Evolutionary conservation across 148 eudicot genomes (phyloP), one percentile per base, ranked within the genome.

Genomic region (Chenopodium quinoa): DNA sequence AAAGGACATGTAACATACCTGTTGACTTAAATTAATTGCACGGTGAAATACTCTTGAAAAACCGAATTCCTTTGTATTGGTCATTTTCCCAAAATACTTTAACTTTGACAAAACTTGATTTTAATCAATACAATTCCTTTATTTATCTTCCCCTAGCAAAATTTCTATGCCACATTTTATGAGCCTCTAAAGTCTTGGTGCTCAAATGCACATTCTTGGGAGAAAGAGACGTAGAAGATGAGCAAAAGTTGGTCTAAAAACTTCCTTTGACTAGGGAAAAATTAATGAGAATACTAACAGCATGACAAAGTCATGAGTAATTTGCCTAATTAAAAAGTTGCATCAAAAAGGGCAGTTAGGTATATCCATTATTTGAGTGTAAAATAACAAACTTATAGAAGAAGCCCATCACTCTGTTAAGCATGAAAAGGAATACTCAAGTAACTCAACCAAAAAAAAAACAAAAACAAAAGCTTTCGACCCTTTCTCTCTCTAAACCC

Each of bases 261-360:
- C 46, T 32, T 6, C 72, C 44, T 69, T 69, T 69, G 72, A 69
- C 47, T 32, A 69, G 46, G 20, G 44, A 69, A 31, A 27, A 12
- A 32, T 3, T 69, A 69, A 31, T 27, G 22, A 25, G 31, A 66
- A 10, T 16, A 66, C 29, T 25, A 66, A 32, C 27, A 66, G 29
- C 44, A 69, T 69, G 72, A 69, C 72, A 17, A 69, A 12, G 46
- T 22, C 72, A 69, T 69, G 72, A 69, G 32, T 69, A 44, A 44
- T 32, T 69, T 69, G 72, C 46, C 72, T 31, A 69, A 69, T 69
- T 31, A 69, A 69, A 69, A 31, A 69, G 72, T 46, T 69, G 46
- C 20, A 69, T 13, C 10, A 32, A 69, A 68, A 69, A 32, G 46
- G 72, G 72, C 17, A 69, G 72, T 69, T 69, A 17, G 37, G 72